These are phyloP conservation scores for Pseudocercospora ulei DNA, from an alignment of 2,329 filamentous ascomycete genomes.

Conservation along the genomic window DNA sequence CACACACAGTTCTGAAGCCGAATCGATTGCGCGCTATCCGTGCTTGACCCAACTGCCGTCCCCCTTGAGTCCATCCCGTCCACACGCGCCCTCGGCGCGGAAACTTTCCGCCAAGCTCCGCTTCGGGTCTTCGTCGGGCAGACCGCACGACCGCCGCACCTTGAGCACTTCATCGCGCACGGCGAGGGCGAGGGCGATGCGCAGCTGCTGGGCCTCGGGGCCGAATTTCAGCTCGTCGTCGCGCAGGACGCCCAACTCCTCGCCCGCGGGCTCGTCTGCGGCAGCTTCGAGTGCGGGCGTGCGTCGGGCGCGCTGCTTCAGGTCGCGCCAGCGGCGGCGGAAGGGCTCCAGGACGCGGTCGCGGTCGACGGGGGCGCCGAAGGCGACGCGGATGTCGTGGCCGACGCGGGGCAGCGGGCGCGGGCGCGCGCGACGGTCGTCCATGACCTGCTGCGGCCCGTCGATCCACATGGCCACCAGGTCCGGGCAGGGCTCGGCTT, in stretches of 20 bases:
- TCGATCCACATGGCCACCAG: constrained; percentile 92
- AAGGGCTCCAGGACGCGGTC: constrained; percentile 70
- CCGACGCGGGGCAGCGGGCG: constrained; percentile 68
- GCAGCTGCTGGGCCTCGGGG: constrained; percentile 63
- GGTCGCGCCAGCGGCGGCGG: constrained; percentile 60
- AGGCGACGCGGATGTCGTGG: constrained; percentile 60
- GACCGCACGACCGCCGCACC: constrained; percentile 60
- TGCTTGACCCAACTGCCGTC: constrained; percentile 51
- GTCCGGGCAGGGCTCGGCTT: constrained; percentile 76
- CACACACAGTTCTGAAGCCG: too few species aligned
- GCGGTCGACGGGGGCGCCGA: constrained; percentile 67
- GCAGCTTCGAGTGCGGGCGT: constrained; percentile 30
- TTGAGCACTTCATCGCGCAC: constrained; percentile 73
- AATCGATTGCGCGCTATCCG: too few species aligned
- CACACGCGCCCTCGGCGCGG: constrained; percentile 46
- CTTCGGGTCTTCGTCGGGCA: constrained; percentile 70
- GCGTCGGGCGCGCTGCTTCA: constrained; percentile 49
- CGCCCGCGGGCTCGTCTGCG: constrained; percentile 11
- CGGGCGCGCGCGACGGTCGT: constrained; percentile 68
- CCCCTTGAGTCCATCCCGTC: constrained; percentile 46
- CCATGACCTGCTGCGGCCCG: constrained; percentile 79
- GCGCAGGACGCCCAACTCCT: constrained; percentile 49
- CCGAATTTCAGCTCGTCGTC: constrained; percentile 60
- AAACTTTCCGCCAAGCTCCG: constrained; percentile 73
- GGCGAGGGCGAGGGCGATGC: constrained; percentile 68